A percentile compares a stretch with the other conserved stretches of the same genome.
Evolutionary conservation across 2,329 filamentous ascomycete species (phyloP).

Genomic region (Pseudogymnoascus sp.): DNA sequence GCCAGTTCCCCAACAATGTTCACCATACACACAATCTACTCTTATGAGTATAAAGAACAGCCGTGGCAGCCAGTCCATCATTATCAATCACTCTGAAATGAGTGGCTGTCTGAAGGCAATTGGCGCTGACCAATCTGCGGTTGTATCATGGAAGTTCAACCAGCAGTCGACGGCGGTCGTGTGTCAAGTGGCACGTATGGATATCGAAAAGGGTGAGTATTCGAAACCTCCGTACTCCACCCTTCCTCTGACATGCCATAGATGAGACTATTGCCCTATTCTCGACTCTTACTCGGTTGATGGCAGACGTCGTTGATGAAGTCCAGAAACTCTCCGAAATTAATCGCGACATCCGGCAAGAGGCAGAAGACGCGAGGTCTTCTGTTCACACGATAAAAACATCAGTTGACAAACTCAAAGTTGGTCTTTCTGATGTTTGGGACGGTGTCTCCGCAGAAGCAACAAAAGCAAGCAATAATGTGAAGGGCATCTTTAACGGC

Average conservation of each 20-base stretch:
- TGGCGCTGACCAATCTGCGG: constrained; percentile 49
- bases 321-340: background rate
- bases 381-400: background rate
- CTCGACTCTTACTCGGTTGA: background rate
- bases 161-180: constrained; percentile 55
- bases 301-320: constrained; percentile 7
- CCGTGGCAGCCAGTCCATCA: constrained; percentile 27
- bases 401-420: constrained; percentile 8
- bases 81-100: constrained; percentile 31
- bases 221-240: background rate
- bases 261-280: constrained; percentile 27
- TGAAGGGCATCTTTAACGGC: background rate
- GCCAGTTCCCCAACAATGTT: constrained; percentile 45
- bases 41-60: constrained; percentile 33
- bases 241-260: constrained; percentile 19
- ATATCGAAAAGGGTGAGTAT: constrained; percentile 48
- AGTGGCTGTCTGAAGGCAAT: constrained; percentile 48
- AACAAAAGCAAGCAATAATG: constrained; percentile 4
- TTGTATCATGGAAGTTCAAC: constrained; percentile 60
- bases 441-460: background rate
- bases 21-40: constrained; percentile 34
- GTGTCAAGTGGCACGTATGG: constrained; percentile 53
- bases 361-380: background rate
- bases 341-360: background rate
- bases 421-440: constrained; percentile 8